phyloP scores from a whole-genome alignment of 495 filamentous ascomycete species.

The Hypoxylon fuscum region DNA sequence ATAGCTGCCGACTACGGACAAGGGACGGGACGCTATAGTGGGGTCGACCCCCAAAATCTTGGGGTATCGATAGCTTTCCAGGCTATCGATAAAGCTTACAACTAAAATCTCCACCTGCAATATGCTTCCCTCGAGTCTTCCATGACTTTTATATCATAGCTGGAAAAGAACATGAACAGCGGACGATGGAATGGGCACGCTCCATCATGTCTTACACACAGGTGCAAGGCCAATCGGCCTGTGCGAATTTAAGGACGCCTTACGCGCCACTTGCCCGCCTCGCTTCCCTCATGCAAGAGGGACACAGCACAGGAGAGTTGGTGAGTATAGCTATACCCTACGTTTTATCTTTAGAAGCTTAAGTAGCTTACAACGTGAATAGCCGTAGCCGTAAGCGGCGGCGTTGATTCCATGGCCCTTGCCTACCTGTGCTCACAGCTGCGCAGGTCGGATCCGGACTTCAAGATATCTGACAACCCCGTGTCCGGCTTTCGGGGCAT shows the following conservation, averaged over 20 bases:
- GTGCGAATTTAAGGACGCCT: conserved; percentile 61
- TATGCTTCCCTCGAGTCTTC: neutral
- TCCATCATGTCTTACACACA: conserved; percentile 51
- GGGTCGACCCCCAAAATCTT: neutral
- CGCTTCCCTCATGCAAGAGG: conserved; percentile 47
- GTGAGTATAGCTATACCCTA: conserved; percentile 46
- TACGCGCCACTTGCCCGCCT: conserved; percentile 60
- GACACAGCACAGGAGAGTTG: conserved; percentile 41
- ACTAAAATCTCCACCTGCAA: neutral
- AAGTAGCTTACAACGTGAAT: conserved; percentile 2
- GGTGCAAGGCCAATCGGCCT: conserved; percentile 57
- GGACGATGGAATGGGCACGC: conserved; percentile 56
- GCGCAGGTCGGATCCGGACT: conserved; percentile 30
- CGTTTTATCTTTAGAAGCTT: neutral
- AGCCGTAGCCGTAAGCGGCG: conserved; percentile 91
- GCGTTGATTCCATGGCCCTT: conserved; percentile 95
- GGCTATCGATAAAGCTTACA: conserved; percentile 22
- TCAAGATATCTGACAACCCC: conserved; percentile 49
- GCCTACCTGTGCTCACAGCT: conserved; percentile 71
- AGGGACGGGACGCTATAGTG: conserved; percentile 1
- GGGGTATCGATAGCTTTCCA: conserved; percentile 14
- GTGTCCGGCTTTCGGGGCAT: conserved; percentile 65
- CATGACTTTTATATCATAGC: conserved; percentile 1
- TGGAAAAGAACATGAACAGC: conserved; percentile 1
- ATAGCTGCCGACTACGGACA: conserved; percentile 2